A percentile compares a stretch with the other conserved stretches of the same genome.
phyloP scores from a whole-genome alignment of 2,329 filamentous ascomycete species.

The Colletotrichum somersetense region DNA sequence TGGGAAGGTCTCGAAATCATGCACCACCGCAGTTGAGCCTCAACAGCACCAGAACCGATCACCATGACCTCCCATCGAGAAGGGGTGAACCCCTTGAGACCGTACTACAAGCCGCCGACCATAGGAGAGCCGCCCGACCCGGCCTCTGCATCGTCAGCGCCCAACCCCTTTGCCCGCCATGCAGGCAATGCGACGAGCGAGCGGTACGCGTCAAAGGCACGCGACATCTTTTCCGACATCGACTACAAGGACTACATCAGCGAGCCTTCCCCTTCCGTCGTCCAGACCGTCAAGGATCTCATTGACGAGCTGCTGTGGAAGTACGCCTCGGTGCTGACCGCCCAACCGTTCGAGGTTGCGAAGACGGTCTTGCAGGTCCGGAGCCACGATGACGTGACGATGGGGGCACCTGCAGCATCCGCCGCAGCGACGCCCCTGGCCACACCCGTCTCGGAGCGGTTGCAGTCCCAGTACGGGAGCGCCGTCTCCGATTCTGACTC shows the following conservation, averaged over 20 bases:
- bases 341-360: slow-evolving; percentile 96
- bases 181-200: slow-evolving; percentile 55
- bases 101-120: slow-evolving; percentile 76
- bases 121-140: slow-evolving; percentile 61
- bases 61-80: slow-evolving; percentile 61
- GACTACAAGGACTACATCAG: slow-evolving; percentile 91
- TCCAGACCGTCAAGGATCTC: slow-evolving; percentile 81
- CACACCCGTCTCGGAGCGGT: slow-evolving; percentile 48
- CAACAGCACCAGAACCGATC: slow-evolving; percentile 34
- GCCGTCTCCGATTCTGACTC: slow-evolving; percentile 71
- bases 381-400: slow-evolving; percentile 60
- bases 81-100: slow-evolving; percentile 73
- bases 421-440: slow-evolving; percentile 46
- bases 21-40: slow-evolving; percentile 33
- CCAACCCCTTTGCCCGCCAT: slow-evolving; percentile 59
- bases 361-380: slow-evolving; percentile 91
- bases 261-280: slow-evolving; percentile 79
- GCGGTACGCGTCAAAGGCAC: slow-evolving; percentile 73
- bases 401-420: slow-evolving; percentile 43
- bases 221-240: slow-evolving; percentile 88
- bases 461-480: slow-evolving; percentile 50
- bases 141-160: slow-evolving; percentile 52
- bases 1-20: slow-evolving; percentile 40
- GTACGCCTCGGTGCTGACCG: slow-evolving; percentile 88
- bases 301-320: slow-evolving; percentile 91